Evolutionary conservation across 2,329 filamentous ascomycete genomes (phyloP).

Genomic region (Diaporthe sp.): DNA sequence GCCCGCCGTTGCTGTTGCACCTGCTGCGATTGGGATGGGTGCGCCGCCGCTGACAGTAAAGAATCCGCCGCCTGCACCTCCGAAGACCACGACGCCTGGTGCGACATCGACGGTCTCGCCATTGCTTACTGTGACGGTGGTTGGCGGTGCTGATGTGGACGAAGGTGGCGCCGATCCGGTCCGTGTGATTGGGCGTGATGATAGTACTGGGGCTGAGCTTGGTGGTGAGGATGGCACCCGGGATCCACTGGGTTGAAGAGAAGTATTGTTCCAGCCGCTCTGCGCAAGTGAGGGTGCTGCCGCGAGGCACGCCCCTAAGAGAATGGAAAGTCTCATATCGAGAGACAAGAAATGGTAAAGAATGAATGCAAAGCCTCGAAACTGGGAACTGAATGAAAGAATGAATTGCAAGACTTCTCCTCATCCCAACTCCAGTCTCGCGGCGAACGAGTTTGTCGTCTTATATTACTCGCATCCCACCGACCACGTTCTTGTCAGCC

Average conservation of each 20-base stretch:
- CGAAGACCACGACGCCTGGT: neutral
- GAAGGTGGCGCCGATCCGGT: neutral
- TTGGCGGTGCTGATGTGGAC: neutral
- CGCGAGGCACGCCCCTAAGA: neutral
- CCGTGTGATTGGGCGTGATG: neutral
- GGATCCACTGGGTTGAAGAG: neutral
- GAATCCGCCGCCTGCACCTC: neutral
- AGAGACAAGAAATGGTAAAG: neutral
- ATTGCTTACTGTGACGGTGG: neutral
- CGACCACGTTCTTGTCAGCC: neutral
- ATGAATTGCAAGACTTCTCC: neutral
- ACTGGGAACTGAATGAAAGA: neutral
- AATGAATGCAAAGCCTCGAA: neutral
- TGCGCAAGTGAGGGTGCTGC: neutral
- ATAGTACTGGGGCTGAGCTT: neutral
- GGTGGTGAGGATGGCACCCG: neutral
- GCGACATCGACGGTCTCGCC: neutral
- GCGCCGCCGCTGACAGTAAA: neutral
- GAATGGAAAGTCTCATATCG: constrained; percentile 19
- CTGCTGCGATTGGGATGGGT: constrained; percentile 5
- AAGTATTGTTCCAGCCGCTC: constrained; percentile 14
- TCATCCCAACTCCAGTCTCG: accelerated
- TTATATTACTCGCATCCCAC: neutral
- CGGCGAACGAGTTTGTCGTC: neutral
- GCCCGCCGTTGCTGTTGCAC: neutral